Evolutionary conservation across 257 asterid genomes (phyloP).

Genomic region (Solanum acaule): DNA sequence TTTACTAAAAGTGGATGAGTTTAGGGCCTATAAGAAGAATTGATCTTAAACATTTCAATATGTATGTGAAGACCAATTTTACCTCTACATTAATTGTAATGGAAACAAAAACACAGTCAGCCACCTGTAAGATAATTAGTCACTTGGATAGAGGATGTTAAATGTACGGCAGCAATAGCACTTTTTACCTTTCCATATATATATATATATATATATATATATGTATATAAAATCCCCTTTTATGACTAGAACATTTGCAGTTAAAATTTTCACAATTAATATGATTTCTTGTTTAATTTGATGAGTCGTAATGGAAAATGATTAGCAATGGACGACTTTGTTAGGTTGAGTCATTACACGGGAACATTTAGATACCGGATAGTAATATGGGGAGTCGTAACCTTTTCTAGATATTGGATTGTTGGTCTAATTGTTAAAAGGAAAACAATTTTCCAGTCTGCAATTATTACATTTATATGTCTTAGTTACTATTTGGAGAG

Average conservation of each 20-base stretch:
- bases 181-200: neutral
- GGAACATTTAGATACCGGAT: neutral
- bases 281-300: neutral
- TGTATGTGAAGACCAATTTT: neutral
- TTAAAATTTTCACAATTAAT: neutral
- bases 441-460: neutral
- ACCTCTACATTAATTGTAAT: neutral
- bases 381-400: neutral
- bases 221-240: neutral
- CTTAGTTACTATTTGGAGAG: neutral
- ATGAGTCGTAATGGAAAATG: neutral
- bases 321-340: neutral
- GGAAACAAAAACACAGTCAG: neutral
- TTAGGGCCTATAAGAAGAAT: neutral
- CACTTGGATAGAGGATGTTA: neutral
- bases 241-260: neutral
- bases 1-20: neutral
- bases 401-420: neutral
- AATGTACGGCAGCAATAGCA: neutral
- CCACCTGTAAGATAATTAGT: neutral
- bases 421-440: neutral
- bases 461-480: neutral
- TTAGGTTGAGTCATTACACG: neutral
- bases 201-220: too few species aligned
- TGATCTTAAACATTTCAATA: neutral